A percentile compares a stretch with the other conserved stretches of the same genome.
Evolutionary conservation across 2,329 filamentous ascomycete genomes (phyloP).

Genomic region (Stenocarpella maydis): DNA sequence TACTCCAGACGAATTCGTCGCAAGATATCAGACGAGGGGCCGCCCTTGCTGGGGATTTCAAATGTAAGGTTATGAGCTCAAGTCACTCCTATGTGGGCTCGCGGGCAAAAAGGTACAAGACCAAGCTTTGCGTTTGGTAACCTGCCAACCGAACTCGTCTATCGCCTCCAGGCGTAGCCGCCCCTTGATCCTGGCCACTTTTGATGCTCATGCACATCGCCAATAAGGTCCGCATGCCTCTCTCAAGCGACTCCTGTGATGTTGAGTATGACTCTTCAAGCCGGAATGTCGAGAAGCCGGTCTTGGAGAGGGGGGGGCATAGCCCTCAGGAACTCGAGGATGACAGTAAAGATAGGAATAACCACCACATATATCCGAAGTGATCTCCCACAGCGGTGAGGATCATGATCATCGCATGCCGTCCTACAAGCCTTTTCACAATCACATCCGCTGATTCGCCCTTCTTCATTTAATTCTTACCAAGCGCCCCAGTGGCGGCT

Average conservation of each 20-base stretch:
- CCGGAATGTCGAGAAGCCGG: constrained; percentile 32
- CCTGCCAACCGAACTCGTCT: constrained; percentile 24
- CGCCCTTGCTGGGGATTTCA: constrained; percentile 12
- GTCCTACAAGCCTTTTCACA: constrained; percentile 24
- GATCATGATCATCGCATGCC: constrained; percentile 35
- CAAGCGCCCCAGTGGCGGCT: constrained; percentile 35
- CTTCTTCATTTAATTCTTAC: background rate
- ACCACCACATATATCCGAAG: constrained; percentile 27
- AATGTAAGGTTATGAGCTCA: constrained; percentile 25
- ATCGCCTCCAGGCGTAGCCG: background rate
- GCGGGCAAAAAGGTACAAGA: background rate
- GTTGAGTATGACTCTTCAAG: constrained; percentile 2
- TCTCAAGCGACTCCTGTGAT: constrained; percentile 11
- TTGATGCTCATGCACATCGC: constrained; percentile 11
- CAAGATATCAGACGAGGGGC: constrained; percentile 27
- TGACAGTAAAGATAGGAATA: background rate
- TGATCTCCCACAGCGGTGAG: constrained; percentile 18
- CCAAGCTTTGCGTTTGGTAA: constrained; percentile 19
- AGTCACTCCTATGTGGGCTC: background rate
- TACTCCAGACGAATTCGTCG: constrained; percentile 18
- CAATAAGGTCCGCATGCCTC: constrained; percentile 7
- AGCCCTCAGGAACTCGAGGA: background rate
- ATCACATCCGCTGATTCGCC: constrained; percentile 18
- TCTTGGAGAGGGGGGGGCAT: background rate
- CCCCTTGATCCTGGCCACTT: constrained; percentile 25